A percentile compares a stretch with the other conserved stretches of the same genome.
phyloP scores from a whole-genome alignment of 2,329 filamentous ascomycete genomes.

The Penicillium sp. region DNA sequence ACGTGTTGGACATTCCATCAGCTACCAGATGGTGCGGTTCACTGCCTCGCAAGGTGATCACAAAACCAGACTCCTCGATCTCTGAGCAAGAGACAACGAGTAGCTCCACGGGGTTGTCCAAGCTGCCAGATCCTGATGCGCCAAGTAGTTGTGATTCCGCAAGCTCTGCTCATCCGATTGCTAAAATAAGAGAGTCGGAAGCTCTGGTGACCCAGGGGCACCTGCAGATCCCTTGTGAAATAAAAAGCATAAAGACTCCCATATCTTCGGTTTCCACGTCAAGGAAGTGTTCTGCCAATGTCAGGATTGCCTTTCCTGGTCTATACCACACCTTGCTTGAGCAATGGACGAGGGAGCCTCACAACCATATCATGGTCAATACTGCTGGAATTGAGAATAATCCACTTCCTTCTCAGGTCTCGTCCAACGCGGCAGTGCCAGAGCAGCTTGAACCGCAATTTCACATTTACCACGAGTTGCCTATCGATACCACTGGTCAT shows the following conservation, averaged over 20 bases:
- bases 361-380: neutral
- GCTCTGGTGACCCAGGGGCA: conserved; percentile 5
- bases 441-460: neutral
- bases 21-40: neutral
- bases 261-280: neutral
- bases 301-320: conserved; percentile 18
- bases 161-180: neutral
- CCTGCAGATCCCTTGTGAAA: neutral
- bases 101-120: neutral
- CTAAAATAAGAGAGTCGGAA: neutral
- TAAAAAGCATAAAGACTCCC: neutral
- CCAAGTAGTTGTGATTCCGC: conserved; percentile 5
- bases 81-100: neutral
- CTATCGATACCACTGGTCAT: neutral
- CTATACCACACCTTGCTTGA: conserved; percentile 15
- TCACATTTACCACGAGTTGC: neutral
- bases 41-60: neutral
- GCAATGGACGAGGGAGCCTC: conserved; percentile 12
- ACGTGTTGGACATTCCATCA: neutral
- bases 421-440: neutral
- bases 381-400: neutral
- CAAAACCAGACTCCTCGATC: neutral
- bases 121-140: neutral
- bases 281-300: conserved; percentile 10
- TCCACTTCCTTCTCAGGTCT: neutral